Evolutionary conservation across 2,329 filamentous ascomycete genomes (phyloP).

Genomic region (Apiospora arundinis): DNA sequence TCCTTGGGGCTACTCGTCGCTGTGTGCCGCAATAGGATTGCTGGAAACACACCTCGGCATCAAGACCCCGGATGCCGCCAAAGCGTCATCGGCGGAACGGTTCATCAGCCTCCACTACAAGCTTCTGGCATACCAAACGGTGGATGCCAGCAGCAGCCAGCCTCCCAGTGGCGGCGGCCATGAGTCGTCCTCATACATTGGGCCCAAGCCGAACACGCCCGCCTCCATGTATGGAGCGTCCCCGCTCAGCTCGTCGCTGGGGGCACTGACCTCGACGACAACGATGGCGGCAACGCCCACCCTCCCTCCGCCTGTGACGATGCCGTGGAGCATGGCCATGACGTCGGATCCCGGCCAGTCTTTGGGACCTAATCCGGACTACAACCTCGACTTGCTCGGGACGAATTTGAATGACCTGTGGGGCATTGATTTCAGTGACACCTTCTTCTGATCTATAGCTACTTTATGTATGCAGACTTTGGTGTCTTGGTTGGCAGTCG

Average conservation of each 20-base stretch:
- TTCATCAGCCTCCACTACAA: slow-evolving; percentile 66
- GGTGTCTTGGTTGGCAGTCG: background rate
- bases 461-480: background rate
- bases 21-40: slow-evolving; percentile 65
- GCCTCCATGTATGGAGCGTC: background rate
- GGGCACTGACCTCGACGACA: background rate
- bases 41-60: slow-evolving; percentile 64
- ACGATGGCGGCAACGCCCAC: slow-evolving; percentile 26
- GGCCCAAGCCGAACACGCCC: slow-evolving; percentile 33
- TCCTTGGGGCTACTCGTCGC: slow-evolving; percentile 68
- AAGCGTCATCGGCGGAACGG: slow-evolving; percentile 63
- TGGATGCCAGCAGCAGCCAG: background rate
- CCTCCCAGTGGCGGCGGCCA: slow-evolving; percentile 32
- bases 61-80: slow-evolving; percentile 62
- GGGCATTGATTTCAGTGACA: slow-evolving; percentile 31
- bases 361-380: slow-evolving; percentile 55
- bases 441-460: background rate
- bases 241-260: background rate
- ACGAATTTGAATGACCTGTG: slow-evolving; percentile 62
- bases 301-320: slow-evolving; percentile 32
- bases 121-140: slow-evolving; percentile 58
- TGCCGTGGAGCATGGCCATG: slow-evolving; percentile 43
- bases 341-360: slow-evolving; percentile 39
- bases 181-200: slow-evolving; percentile 22
- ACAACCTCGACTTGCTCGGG: slow-evolving; percentile 59